A percentile compares a stretch with the other conserved stretches of the same genome.
Conservation (phyloP, 140 eudicot species). For the Ambrosia hybrid region DNA sequence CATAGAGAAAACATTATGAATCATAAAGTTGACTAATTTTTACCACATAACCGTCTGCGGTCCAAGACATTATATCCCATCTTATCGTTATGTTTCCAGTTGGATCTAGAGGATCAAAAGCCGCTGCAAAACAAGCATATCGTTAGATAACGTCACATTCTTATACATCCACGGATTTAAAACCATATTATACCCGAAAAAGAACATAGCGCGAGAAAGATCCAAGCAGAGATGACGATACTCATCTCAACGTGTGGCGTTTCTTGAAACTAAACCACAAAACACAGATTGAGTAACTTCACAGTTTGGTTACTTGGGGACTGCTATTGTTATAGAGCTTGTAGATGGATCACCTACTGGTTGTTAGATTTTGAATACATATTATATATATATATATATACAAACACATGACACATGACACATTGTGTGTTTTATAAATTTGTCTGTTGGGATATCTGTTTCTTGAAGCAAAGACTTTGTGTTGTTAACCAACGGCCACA, state of each 20-base stretch:
- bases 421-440: slow-evolving; percentile 14
- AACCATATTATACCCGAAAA: slow-evolving; percentile 39
- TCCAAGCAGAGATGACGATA: slow-evolving; percentile 22
- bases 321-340: slow-evolving; percentile 24
- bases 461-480: slow-evolving; percentile 59
- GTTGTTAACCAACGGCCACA: slow-evolving; percentile 36
- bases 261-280: not conserved
- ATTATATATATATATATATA: slow-evolving; percentile 5
- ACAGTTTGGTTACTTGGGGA: not conserved
- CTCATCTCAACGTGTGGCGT: slow-evolving; percentile 36
- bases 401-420: slow-evolving; percentile 11
- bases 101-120: slow-evolving; percentile 85
- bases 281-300: slow-evolving; percentile 16
- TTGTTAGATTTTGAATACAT: slow-evolving; percentile 37
- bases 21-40: too few species aligned
- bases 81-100: slow-evolving; percentile 72
- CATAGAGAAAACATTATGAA: too few species aligned
- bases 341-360: slow-evolving; percentile 57
- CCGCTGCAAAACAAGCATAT: slow-evolving; percentile 38
- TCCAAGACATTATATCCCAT: slow-evolving; percentile 87
- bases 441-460: slow-evolving; percentile 46
- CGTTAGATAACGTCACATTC: slow-evolving; percentile 11
- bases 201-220: slow-evolving; percentile 42
- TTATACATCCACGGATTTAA: not conserved
- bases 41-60: slow-evolving; percentile 71